phyloP scores from a whole-genome alignment of 1,139 yeast species.

The Suhomyces wounanorum region DNA sequence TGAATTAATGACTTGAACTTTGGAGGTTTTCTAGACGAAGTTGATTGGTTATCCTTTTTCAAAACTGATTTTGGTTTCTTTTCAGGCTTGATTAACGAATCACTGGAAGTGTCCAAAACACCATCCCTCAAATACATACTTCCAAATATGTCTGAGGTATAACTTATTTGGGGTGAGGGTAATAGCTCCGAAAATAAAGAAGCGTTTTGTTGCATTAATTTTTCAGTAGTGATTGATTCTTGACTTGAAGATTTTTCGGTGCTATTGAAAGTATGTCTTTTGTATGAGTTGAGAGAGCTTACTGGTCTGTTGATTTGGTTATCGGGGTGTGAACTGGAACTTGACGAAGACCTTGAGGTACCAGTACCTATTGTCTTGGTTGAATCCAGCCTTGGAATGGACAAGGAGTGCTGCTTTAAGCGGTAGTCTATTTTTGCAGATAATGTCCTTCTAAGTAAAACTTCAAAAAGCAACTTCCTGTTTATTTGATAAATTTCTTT shows the following conservation, averaged over 20 bases:
- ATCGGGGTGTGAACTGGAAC: slow-evolving; percentile 1
- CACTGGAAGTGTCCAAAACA: slow-evolving; percentile 2
- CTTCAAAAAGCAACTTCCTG: slow-evolving; percentile 37
- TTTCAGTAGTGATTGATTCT: slow-evolving; percentile 34
- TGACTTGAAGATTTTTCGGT: slow-evolving; percentile 16
- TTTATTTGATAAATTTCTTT: slow-evolving; percentile 34
- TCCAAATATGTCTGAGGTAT: slow-evolving; percentile 35
- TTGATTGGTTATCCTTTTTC: not conserved
- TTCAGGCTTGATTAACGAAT: not conserved
- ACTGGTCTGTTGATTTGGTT: not conserved
- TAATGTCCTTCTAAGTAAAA: slow-evolving; percentile 42
- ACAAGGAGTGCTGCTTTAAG: slow-evolving; percentile 22
- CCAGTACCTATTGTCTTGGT: slow-evolving; percentile 13
- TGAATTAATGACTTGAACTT: not conserved
- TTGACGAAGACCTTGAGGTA: slow-evolving; percentile 6
- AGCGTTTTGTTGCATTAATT: slow-evolving; percentile 34
- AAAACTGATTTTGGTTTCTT: not conserved
- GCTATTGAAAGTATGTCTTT: not conserved
- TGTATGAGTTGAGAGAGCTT: not conserved
- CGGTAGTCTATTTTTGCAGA: slow-evolving; percentile 48
- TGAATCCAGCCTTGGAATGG: slow-evolving; percentile 9
- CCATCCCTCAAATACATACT: slow-evolving; percentile 14
- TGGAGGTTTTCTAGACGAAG: not conserved
- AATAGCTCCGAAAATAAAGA: slow-evolving; percentile 36
- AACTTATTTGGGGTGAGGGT: slow-evolving; percentile 46